Evolutionary conservation across 768 basidiomycete species (phyloP), one percentile per base, ranked within the genome.

Genomic region (Cystobasidium tubakii): DNA sequence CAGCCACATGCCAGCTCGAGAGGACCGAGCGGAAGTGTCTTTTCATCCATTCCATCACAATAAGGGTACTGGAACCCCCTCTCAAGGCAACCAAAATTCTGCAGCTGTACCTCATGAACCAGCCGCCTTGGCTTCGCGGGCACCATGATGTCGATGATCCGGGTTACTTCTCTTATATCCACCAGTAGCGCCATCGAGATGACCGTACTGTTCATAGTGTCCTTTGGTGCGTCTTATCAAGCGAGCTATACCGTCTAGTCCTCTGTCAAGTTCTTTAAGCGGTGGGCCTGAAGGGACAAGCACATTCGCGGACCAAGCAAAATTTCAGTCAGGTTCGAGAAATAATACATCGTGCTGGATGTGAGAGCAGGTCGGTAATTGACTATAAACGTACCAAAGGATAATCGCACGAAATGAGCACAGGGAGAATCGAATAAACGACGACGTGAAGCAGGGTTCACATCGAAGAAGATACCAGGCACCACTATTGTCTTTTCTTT

Each of bases 351-450:
- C n/a, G n/a, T n/a, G n/a, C n/a, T n/a, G n/a, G n/a, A n/a, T n/a
- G n/a, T n/a, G n/a, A n/a, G n/a, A n/a, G n/a, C n/a, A n/a, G n/a
- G n/a, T n/a, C n/a, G n/a, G n/a, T n/a, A 17, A 54, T 29, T 7
- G n/a, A 50, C n/a, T n/a, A 60, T 29, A 6, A 21, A 27, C 53
- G n/a, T 17, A 33, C 66, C 69, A 71, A 69, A 55, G 1, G 89
- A 90, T 43, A 96, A 82, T 27, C 94, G 87, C 29, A 96, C 88
- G 77, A 90, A 96, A 80, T 90, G 88, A 82, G 91, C 89, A 82
- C 91, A 94, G 12, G 92, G 75, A 79, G 79, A 76, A 81, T 80
- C 12, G 74, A 74, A 10, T 57, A 13, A 23, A 0, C 33, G 34
- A 25, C 29, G 31, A 27, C 15, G 50, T 33, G 21, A 31, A 23